Evolutionary conservation across 345 rosid genomes (phyloP), one percentile per base, ranked within the genome.

Genomic region (Melastoma malabathricum): DNA sequence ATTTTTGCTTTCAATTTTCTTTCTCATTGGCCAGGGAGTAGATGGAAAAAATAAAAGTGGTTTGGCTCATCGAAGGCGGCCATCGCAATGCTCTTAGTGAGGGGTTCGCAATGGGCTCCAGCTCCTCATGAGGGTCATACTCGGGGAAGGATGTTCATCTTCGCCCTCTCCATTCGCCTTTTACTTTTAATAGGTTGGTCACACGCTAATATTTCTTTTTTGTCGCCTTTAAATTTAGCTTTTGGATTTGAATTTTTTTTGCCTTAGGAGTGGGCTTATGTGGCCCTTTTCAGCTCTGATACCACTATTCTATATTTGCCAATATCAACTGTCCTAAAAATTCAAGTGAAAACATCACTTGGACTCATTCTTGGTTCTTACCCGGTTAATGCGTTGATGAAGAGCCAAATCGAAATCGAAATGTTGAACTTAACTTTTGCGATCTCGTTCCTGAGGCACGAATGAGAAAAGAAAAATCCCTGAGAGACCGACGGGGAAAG

Each of bases 101-200:
- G 60, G n/a, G 55, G 4, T 54, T 77, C 8, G 69, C 64, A 0
- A 71, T 77, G 0, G 77, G 73, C 54, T 71, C 58, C 74, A 71
- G 55, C 46, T 77, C 14, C 77, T 77, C 14, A 58, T 79, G 8
- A 66, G 54, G 44, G 46, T 74, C 10, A 61, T 71, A 13, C 53
- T 74, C 29, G 47, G 12, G 8, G 41, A 68, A 6, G 83, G 6
- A 63, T 66, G 18, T 74, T 71, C 15, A 66, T 77, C 18, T 66
- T 74, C 6, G 75, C 83, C 1, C 58, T 77, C 44, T 31, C 79
- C 83, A 3, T 66, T 74, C 9, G 83, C 77, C 54, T 57, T 74
- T 48, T 64, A 48, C 56, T n/a, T 51, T 63, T 3, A 77, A 77
- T 64, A 71, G 83, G 79, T 77, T 13, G 14, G 14, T 4, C 31